These are phyloP conservation scores for Lunasporangiospora selenospora DNA, from an alignment of 192 early-diverging fungal species.

Conservation along the genomic window DNA sequence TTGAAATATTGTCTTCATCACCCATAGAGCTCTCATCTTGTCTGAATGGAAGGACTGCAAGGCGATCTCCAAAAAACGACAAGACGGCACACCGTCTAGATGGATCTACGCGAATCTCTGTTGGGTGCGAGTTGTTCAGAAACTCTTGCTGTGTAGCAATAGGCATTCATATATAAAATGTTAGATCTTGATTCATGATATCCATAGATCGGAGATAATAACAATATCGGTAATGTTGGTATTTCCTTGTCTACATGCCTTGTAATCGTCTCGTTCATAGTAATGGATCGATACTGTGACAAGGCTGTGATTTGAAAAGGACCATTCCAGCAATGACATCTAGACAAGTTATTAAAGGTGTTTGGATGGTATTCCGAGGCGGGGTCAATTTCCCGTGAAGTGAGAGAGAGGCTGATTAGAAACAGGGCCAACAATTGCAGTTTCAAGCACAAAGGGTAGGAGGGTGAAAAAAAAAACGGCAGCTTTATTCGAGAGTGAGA, in stretches of 20 bases:
- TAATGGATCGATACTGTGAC: conserved; percentile 96
- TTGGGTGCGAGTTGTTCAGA: conserved; percentile 65
- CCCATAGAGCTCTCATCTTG: conserved; percentile 63
- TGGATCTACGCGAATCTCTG: conserved; percentile 81
- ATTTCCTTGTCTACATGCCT: conserved; percentile 46
- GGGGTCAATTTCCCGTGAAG: too few species aligned
- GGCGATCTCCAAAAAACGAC: conserved; percentile 85
- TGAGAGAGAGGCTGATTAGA: too few species aligned
- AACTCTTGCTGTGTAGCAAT: conserved; percentile 62
- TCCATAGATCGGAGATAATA: too few species aligned
- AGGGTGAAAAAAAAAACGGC: too few species aligned
- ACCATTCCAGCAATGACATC: conserved; percentile 93
- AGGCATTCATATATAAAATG: not conserved
- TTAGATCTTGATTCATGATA: too few species aligned
- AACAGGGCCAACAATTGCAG: too few species aligned
- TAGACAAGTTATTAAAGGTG: conserved; percentile 48
- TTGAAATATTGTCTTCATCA: conserved; percentile 64
- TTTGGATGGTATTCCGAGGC: conserved; percentile 20
- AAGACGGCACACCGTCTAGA: conserved; percentile 88
- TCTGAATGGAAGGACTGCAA: conserved; percentile 90
- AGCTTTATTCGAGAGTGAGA: too few species aligned
- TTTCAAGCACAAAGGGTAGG: too few species aligned
- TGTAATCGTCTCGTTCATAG: conserved; percentile 93
- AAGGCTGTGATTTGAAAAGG: conserved; percentile 71
- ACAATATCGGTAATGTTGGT: not conserved